phyloP scores from a whole-genome alignment of 345 rosid genomes.

The Pistacia integerrima region DNA sequence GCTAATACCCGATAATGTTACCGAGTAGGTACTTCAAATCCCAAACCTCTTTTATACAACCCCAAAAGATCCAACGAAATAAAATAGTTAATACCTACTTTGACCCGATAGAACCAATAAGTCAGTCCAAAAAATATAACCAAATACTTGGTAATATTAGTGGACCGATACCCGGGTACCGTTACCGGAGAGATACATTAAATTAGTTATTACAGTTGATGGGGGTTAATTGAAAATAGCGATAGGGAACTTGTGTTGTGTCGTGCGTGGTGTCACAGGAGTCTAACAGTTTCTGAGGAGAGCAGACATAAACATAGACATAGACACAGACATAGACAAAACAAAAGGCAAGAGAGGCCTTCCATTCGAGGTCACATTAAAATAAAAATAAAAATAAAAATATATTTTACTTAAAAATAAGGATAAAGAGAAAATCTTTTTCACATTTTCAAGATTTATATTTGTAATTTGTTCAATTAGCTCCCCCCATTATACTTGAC shows the following conservation, averaged over 20 bases:
- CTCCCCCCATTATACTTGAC: not conserved
- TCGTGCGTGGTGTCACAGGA: conserved; percentile 6
- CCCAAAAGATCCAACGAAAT: too few relatives aligned
- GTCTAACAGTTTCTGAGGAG: not conserved
- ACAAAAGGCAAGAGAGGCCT: not conserved
- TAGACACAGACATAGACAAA: not conserved
- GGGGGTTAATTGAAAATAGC: not conserved
- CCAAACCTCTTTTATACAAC: too few relatives aligned
- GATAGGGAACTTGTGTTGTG: not conserved
- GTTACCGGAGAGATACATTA: too few relatives aligned
- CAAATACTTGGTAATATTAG: too few relatives aligned
- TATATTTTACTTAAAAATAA: not conserved
- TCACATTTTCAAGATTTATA: not conserved
- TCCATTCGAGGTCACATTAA: not conserved
- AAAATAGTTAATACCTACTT: too few relatives aligned
- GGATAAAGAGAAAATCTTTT: not conserved
- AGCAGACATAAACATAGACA: not conserved
- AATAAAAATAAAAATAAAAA: not conserved
- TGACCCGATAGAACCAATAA: too few relatives aligned
- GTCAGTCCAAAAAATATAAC: too few relatives aligned
- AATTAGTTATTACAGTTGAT: conserved; percentile 1
- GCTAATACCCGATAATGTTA: too few relatives aligned
- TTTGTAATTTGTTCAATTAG: too few relatives aligned
- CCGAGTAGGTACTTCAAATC: too few relatives aligned
- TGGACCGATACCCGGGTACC: too few relatives aligned